Evolutionary conservation across 2,329 filamentous ascomycete species (phyloP), one percentile per base, ranked within the genome.

Genomic region (Apiospora rasikravindrae): DNA sequence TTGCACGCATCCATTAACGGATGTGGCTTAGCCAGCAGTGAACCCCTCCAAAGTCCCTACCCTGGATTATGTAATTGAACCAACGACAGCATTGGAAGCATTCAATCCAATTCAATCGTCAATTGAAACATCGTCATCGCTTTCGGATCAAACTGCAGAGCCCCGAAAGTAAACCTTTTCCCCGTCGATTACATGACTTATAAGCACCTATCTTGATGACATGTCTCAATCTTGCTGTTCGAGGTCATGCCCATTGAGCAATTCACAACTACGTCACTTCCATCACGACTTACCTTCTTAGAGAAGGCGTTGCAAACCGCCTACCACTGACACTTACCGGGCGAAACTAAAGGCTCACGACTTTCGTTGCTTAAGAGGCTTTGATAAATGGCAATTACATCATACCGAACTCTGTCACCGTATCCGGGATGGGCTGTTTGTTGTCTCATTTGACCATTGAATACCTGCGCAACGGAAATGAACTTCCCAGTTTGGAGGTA

Each of bases 171-270:
- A 49, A 49, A n/a, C 2, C 45, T 49, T 19, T 7, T 8, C 45
- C 22, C n/a, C 19, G 0, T n/a, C 2, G 6, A n/a, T n/a, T 10
- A n/a, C 19, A 0, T n/a, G 22, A n/a, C n/a, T n/a, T 2, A 22
- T 10, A 8, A n/a, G 1, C 11, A 49, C 22, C 22, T 7, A 49
- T 3, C 5, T 49, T n/a, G 45, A 49, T 11, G 7, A 49, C n/a
- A 49, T 49, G 45, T n/a, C 45, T 49, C 10, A n/a, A 49, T 7
- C 2, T 49, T 8, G 45, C n/a, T n/a, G 22, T 49, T 8, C 2
- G 22, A 49, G 6, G 22, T 7, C 44, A 22, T 45, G 19, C 44
- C 44, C 19, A 22, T 45, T 14, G 40, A 45, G 2, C 7, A n/a
- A n/a, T n/a, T n/a, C 45, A 5, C 22, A n/a, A 49, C 45, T 49